These are phyloP conservation scores for Sindora glabra DNA, from an alignment of 306 rosid genomes.

Conservation along the genomic window DNA sequence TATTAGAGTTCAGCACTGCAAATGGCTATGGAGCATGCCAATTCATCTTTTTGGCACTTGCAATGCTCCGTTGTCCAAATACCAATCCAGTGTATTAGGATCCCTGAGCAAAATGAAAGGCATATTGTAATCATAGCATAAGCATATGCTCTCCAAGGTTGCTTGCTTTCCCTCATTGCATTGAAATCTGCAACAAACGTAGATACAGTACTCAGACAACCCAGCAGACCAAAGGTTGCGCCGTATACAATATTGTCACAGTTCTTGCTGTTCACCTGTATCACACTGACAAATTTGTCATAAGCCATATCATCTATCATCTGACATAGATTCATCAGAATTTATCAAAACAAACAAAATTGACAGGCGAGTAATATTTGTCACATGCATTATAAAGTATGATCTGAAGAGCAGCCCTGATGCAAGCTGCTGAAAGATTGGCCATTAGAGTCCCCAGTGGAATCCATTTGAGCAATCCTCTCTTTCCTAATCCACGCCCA, in stretches of 20 bases:
- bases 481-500: conserved; percentile 70
- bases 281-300: conserved; percentile 10
- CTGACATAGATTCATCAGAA: too few relatives aligned
- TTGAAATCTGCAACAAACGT: conserved; percentile 80
- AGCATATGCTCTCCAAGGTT: conserved; percentile 66
- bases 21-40: too few relatives aligned
- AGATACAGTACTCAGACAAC: conserved; percentile 86
- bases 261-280: conserved; percentile 47
- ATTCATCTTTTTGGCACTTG: too few relatives aligned
- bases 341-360: too few relatives aligned
- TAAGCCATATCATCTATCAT: too few relatives aligned
- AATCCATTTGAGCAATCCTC: conserved; percentile 54
- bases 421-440: conserved; percentile 72
- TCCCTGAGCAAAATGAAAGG: conserved; percentile 51
- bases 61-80: conserved; percentile 55
- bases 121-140: conserved; percentile 53
- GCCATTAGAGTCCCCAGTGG: conserved; percentile 83
- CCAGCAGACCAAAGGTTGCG: conserved; percentile 62
- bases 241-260: conserved; percentile 52
- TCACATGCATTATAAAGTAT: too few relatives aligned
- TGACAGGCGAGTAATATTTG: too few relatives aligned
- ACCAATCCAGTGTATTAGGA: conserved; percentile 54
- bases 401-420: conserved; percentile 58
- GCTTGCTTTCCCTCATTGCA: conserved; percentile 62
- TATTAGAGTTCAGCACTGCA: too few relatives aligned